Base-by-base conservation (phyloP, 331 rosid genomes). In the Prunus yedoensis region DNA sequence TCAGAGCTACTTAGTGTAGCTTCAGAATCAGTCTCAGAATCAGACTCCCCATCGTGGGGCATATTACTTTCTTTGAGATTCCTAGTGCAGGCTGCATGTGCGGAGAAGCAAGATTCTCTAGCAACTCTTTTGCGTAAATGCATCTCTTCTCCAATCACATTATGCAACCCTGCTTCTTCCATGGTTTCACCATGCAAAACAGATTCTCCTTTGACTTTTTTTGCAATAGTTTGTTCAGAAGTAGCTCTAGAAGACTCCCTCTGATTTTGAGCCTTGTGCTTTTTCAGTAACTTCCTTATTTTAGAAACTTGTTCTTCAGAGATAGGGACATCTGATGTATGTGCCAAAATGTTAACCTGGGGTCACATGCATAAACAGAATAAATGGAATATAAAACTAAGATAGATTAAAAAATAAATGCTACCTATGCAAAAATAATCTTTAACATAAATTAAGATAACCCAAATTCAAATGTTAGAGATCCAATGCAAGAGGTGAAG, bases 311-410 rank as follows among this genome's bases (percentile, higher is more conserved):
- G 98, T 73, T 91, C 97, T 4, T 89, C 74, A 73, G 98, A 87
- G 76, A 88, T 84, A 54, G 91, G 96, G 80, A 61, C 79, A 78
- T 95, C 97, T 25, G 88, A 77, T 75, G 89, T 78, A 76, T 95
- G 89, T 62, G 93, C 93, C 98, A 95, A 83, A 76, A 95, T 85
- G 80, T 89, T 89, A 79, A 95, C 97, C 99, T 95, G 94, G 82
- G 80, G 70, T 69, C 27, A 79, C 58, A 79, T 46, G 35, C 76
- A 49, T 63, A 20, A 71, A 69, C 66, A 53, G 63, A 71, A 52
- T 68, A 5, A 77, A 78, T 63, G 66, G 20, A 75, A 83, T 65
- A 30, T 65, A 74, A 78, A 61, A 67, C 75, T 43, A 35, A 53
- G 43, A 23, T 61, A 21, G 54, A 27, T 57, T 23, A 23, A 41